Evolutionary conservation across 2,329 filamentous ascomycete genomes (phyloP).

Genomic region (Talaromyces pinophilus): DNA sequence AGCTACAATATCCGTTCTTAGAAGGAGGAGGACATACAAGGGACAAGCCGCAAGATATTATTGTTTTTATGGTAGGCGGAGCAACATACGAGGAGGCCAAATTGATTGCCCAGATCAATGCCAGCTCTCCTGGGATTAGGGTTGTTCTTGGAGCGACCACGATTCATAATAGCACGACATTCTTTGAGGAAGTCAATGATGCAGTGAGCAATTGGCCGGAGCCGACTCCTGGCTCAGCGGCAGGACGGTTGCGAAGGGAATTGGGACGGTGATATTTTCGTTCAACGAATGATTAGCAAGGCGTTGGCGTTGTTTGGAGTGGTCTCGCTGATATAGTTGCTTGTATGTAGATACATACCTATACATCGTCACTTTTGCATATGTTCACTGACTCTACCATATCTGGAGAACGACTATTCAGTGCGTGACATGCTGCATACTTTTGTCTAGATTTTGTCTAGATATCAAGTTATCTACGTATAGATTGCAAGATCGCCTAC

Average conservation of each 20-base stretch:
- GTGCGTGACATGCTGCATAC: background rate
- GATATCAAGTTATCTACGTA: background rate
- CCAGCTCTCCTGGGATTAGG: slow-evolving; percentile 80
- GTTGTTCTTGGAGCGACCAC: slow-evolving; percentile 87
- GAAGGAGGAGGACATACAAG: slow-evolving; percentile 82
- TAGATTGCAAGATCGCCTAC: no score
- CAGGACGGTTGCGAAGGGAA: slow-evolving; percentile 63
- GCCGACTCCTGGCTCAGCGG: slow-evolving; percentile 59
- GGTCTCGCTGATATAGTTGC: background rate
- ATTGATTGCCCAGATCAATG: slow-evolving; percentile 92
- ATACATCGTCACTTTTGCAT: background rate
- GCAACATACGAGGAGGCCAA: slow-evolving; percentile 97
- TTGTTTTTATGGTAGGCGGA: slow-evolving; percentile 92
- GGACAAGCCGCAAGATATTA: slow-evolving; percentile 95
- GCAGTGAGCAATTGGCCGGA: slow-evolving; percentile 86
- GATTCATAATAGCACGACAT: slow-evolving; percentile 83
- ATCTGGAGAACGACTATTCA: background rate
- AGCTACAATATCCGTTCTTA: slow-evolving; percentile 89
- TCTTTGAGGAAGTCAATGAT: slow-evolving; percentile 89
- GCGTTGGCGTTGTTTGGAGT: slow-evolving; percentile 10
- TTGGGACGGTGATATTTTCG: slow-evolving; percentile 51
- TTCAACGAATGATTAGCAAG: slow-evolving; percentile 6
- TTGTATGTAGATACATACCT: slow-evolving; percentile 6
- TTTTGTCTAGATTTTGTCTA: background rate
- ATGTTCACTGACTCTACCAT: background rate